Base-by-base conservation (phyloP, 2,329 filamentous ascomycete genomes). In the Monosporascus sp. region DNA sequence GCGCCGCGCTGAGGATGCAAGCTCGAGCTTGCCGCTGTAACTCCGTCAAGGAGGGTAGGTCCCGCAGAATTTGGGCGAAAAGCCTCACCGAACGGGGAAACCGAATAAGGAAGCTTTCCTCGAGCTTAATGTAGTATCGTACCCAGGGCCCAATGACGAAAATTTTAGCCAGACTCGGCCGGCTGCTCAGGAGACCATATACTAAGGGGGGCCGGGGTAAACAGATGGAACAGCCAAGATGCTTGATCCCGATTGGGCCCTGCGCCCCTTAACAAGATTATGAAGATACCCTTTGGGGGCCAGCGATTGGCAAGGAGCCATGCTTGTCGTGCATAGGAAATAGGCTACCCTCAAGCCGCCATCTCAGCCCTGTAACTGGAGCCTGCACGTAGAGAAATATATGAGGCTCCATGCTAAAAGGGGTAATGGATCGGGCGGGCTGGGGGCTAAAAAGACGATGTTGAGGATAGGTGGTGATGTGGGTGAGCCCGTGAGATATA, bases 321-420 rank as follows among this genome's bases (percentile, higher is more conserved):
- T 56, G 52, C 57, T 62, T 55, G 57, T 59, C 55, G 36, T 62
- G 60, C 61, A 63, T 63, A 56, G 48, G 50, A 51, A 57, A 61
- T 58, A 59, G 59, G 61, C 59, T 63, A 51, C 61, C 56, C 50
- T 51, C 14, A 50, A 24, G 49, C 45, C 44, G n/a, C 31, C 51
- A 49, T 41, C 50, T 59, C 55, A 60, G 58, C 58, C 53, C 53
- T 56, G 52, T 54, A 53, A 52, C 52, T 51, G 56, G 48, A 61
- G 59, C 58, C 59, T 60, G 59, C 20, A 43, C 40, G 50, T 52
- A 34, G 31, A 34, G 0, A 5, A 2, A 54, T 7, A 27, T 54
- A 56, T 61, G 58, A 54, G 58, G 59, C 59, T 60, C 58, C 53
- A 60, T 57, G 38, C 58, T 58, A 49, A 52, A 62, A 59, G 60